Evolutionary conservation across 495 filamentous ascomycete genomes (phyloP).

Genomic region (Xylaria cubensis): DNA sequence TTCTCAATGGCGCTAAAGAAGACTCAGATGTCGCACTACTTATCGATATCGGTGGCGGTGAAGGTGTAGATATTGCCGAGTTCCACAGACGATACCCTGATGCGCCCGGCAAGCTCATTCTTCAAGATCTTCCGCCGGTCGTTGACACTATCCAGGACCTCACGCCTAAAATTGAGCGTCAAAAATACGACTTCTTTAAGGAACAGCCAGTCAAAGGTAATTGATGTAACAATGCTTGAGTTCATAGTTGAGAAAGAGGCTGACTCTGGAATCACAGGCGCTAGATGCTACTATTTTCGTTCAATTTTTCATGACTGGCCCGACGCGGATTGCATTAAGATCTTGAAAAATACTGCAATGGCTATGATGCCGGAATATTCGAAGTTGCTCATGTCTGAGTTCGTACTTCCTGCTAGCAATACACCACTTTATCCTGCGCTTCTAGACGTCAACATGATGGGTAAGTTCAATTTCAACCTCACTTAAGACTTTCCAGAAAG

Average conservation of each 20-base stretch:
- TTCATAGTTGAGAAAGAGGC: neutral
- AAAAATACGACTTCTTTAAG: conserved; percentile 55
- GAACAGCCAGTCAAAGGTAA: conserved; percentile 52
- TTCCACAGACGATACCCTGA: conserved; percentile 47
- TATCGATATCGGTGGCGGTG: conserved; percentile 57
- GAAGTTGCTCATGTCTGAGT: conserved; percentile 54
- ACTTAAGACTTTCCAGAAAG: neutral
- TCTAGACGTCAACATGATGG: conserved; percentile 53
- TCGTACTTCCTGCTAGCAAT: conserved; percentile 46
- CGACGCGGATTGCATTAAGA: conserved; percentile 43
- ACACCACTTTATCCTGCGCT: conserved; percentile 38
- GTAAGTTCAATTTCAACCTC: neutral
- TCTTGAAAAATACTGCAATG: conserved; percentile 41
- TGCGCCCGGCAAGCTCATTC: conserved; percentile 45
- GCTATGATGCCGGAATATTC: conserved; percentile 56
- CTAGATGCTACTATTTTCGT: conserved; percentile 55
- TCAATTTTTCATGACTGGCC: conserved; percentile 52
- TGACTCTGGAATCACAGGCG: conserved; percentile 38
- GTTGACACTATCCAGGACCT: conserved; percentile 42
- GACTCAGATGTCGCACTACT: conserved; percentile 48
- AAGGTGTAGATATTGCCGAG: conserved; percentile 53
- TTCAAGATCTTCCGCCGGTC: conserved; percentile 53
- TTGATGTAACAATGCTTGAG: neutral
- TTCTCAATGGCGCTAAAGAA: conserved; percentile 24
- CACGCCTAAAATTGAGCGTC: conserved; percentile 27